Conservation (phyloP, 129 eudicot genomes). For the Artemisia annua region DNA sequence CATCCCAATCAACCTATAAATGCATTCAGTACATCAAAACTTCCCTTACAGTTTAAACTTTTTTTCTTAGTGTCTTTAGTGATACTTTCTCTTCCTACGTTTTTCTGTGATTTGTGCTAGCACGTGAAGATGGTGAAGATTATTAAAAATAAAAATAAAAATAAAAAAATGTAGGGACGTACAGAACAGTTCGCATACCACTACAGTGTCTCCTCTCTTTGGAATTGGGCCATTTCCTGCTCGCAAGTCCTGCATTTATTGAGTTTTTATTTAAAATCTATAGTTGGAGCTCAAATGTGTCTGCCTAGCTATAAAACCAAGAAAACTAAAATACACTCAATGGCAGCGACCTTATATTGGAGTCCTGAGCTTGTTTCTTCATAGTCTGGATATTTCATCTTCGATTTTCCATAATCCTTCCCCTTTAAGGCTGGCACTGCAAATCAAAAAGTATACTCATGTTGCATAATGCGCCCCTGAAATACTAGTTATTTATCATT, state of each 20-base stretch:
- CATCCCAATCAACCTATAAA: constrained; percentile 97
- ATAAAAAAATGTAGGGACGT: constrained; percentile 21
- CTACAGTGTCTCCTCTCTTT: constrained; percentile 75
- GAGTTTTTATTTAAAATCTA: constrained; percentile 20
- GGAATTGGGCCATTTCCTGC: constrained; percentile 75
- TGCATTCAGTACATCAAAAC: constrained; percentile 21
- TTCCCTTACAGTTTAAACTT: neutral
- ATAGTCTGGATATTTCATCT: constrained; percentile 97
- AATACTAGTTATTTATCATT: neutral
- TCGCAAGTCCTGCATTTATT: constrained; percentile 75
- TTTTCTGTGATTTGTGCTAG: neutral
- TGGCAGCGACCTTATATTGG: constrained; percentile 77
- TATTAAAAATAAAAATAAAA: too few species aligned
- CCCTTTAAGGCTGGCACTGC: constrained; percentile 98
- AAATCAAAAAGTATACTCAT: constrained; percentile 28
- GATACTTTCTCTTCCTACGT: neutral
- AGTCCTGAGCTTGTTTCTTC: constrained; percentile 86
- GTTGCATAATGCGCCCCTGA: neutral
- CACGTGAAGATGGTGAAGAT: neutral
- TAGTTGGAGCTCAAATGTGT: constrained; percentile 5
- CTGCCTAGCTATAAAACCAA: constrained; percentile 2
- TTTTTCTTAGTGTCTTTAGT: neutral
- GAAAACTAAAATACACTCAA: constrained; percentile 5
- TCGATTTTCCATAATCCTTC: constrained; percentile 94
- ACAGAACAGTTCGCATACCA: constrained; percentile 62